A percentile compares a stretch with the other conserved stretches of the same genome.
Evolutionary conservation across 2,329 filamentous ascomycete genomes (phyloP).

Genomic region (Microdochium nivale): DNA sequence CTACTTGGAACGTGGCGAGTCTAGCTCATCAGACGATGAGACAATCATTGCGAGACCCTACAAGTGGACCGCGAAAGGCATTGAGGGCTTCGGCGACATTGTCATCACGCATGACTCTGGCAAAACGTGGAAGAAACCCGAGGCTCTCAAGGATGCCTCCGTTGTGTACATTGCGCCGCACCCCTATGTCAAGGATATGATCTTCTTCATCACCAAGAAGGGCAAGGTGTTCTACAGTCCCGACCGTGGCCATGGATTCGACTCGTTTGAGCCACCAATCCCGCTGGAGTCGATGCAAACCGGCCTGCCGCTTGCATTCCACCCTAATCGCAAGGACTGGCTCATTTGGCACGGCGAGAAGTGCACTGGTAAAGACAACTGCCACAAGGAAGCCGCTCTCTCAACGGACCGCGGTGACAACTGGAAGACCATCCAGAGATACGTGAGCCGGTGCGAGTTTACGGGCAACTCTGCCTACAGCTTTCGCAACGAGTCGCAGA

Average conservation of each 20-base stretch:
- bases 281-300: slow-evolving; percentile 28
- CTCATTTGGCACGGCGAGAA: slow-evolving; percentile 80
- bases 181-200: slow-evolving; percentile 70
- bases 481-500: slow-evolving; percentile 42
- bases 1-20: slow-evolving; percentile 73
- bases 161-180: slow-evolving; percentile 70
- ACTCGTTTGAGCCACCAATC: slow-evolving; percentile 63
- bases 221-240: slow-evolving; percentile 69
- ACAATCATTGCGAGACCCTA: slow-evolving; percentile 51
- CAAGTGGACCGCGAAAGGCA: slow-evolving; percentile 33
- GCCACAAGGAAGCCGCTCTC: slow-evolving; percentile 66
- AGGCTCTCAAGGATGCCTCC: slow-evolving; percentile 59
- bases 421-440: slow-evolving; percentile 69
- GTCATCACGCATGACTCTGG: slow-evolving; percentile 80
- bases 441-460: slow-evolving; percentile 79
- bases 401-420: slow-evolving; percentile 71
- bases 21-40: slow-evolving; percentile 60
- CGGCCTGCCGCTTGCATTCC: slow-evolving; percentile 58
- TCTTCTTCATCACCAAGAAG: slow-evolving; percentile 72
- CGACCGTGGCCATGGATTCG: slow-evolving; percentile 66
- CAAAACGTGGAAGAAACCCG: slow-evolving; percentile 63
- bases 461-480: slow-evolving; percentile 56
- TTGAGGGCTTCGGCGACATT: slow-evolving; percentile 39
- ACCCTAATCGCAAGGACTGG: slow-evolving; percentile 80
- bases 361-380: slow-evolving; percentile 47